Base-by-base conservation (phyloP, 805 yeast species). In the Saturnispora ahearnii region DNA sequence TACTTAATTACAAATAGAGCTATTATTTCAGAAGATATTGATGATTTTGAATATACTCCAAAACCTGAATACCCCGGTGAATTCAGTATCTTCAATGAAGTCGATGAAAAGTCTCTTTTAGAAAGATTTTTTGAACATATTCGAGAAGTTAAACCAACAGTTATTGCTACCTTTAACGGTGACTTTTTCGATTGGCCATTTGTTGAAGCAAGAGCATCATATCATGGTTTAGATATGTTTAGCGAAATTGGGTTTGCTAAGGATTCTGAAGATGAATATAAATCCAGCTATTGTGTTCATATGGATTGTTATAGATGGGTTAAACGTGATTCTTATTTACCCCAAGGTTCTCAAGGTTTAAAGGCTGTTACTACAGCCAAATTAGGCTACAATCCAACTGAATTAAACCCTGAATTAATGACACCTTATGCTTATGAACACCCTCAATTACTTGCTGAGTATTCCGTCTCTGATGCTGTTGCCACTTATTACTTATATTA, bases 141-240 rank as follows among this genome's bases (percentile, higher is more conserved):
- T 24, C 71, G 89, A 54, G 98, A 93, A 41, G 85, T 76, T 3
- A 75, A 78, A 57, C 99, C 99, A 1, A 91, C 98, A 0, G 96
- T 93, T n/a, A 93, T 95, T 49, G 96, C 96, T 1, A 93, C 99
- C 0, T 93, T 87, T 60, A 93, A 93, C 68, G 99, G 99, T 73
- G 99, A 93, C 64, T 91, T 90, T 62, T 93, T 93, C 68, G 99
- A 93, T 72, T 93, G 99, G 98, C 99, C 99, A 1, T 93, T 89
- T 63, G 91, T 93, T 2, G 98, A 90, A 57, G 83, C 86, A 12
- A 74, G 99, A 62, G 83, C 97, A 2, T 70, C 81, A 22, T 79
- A 79, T 52, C 95, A 93, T 64, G 96, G 87, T 13, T 64, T 93
- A 55, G 83, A 85, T 62, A 84, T 93, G 93, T 85, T 79, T 62